phyloP scores from a whole-genome alignment of 495 filamentous ascomycete genomes.

The Penicillium atrosanguineum region DNA sequence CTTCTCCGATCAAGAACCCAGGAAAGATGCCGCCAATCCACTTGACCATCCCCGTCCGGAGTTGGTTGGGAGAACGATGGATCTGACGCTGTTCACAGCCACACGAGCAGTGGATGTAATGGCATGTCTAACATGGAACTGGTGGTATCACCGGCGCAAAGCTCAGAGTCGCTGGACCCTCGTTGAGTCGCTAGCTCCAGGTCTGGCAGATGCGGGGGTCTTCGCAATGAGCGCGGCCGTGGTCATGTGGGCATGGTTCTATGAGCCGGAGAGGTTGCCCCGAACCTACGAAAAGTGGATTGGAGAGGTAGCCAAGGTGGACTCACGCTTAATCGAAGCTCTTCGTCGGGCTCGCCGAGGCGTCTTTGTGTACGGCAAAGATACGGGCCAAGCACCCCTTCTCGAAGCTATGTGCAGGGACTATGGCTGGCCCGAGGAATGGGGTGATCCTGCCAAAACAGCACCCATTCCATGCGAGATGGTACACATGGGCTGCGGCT shows the following conservation, averaged over 20 bases:
- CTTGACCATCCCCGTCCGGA: slow-evolving; percentile 18
- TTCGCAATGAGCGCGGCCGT: slow-evolving; percentile 76
- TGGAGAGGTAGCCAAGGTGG: slow-evolving; percentile 72
- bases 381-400: slow-evolving; percentile 70
- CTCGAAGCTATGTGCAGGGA: slow-evolving; percentile 75
- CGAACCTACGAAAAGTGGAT: slow-evolving; percentile 86
- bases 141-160: slow-evolving; percentile 30
- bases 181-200: slow-evolving; percentile 50
- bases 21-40: slow-evolving; percentile 31
- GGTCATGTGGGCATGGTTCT: slow-evolving; percentile 93
- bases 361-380: slow-evolving; percentile 69
- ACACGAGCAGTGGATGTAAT: slow-evolving; percentile 74
- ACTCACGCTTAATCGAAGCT: slow-evolving; percentile 70
- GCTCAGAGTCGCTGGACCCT: slow-evolving; percentile 46
- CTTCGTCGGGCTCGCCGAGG: slow-evolving; percentile 65
- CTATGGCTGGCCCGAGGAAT: slow-evolving; percentile 62
- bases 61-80: slow-evolving; percentile 75
- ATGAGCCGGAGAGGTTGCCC: slow-evolving; percentile 66
- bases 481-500: slow-evolving; percentile 78
- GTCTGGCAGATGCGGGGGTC: slow-evolving; percentile 62
- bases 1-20: slow-evolving; percentile 19
- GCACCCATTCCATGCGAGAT: slow-evolving; percentile 83
- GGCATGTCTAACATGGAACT: slow-evolving; percentile 63
- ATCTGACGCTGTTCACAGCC: slow-evolving; percentile 79
- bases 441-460: slow-evolving; percentile 73